These are phyloP conservation scores for Herpetomonas samuelpessoai DNA, from an alignment of 208 protist genomes.

Conservation along the genomic window DNA sequence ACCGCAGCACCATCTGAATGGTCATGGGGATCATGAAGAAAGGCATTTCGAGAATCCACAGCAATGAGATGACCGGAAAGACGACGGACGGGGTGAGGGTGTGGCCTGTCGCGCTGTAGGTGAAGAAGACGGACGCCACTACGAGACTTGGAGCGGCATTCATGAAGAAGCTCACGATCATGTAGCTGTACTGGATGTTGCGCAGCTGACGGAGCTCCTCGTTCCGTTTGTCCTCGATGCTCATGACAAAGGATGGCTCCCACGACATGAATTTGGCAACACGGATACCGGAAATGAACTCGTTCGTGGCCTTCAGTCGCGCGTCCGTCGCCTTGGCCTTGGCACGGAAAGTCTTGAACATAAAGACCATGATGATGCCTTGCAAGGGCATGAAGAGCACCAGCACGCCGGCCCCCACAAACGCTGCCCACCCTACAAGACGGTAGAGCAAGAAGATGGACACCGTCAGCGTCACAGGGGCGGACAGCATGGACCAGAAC, in stretches of 20 bases:
- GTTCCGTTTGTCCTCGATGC: constrained; percentile 37
- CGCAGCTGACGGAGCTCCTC: constrained; percentile 52
- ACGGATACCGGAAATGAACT: constrained; percentile 86
- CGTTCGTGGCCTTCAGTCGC: constrained; percentile 86
- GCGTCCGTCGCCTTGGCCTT: constrained; percentile 63
- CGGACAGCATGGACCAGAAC: constrained; percentile 39
- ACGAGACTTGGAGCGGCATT: constrained; percentile 60
- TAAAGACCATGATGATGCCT: constrained; percentile 35
- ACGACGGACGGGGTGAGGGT: constrained; percentile 73
- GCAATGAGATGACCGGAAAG: constrained; percentile 88
- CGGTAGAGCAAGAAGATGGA: constrained; percentile 39
- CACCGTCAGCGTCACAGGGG: constrained; percentile 69
- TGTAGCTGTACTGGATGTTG: constrained; percentile 26
- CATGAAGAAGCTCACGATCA: constrained; percentile 57
- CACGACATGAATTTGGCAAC: constrained; percentile 92
- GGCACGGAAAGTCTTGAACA: constrained; percentile 16
- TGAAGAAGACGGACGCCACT: constrained; percentile 45
- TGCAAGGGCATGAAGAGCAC: constrained; percentile 70
- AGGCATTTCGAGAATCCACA: constrained; percentile 88
- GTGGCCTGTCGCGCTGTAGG: constrained; percentile 50
- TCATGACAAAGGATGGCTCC: constrained; percentile 57
- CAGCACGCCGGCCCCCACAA: constrained; percentile 69
- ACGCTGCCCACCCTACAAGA: constrained; percentile 59
- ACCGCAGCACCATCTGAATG: constrained; percentile 59
- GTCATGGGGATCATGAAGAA: constrained; percentile 88